These are phyloP conservation scores for Tremellales sp. DNA, from an alignment of 1,284 basidiomycete species.

Conservation along the genomic window DNA sequence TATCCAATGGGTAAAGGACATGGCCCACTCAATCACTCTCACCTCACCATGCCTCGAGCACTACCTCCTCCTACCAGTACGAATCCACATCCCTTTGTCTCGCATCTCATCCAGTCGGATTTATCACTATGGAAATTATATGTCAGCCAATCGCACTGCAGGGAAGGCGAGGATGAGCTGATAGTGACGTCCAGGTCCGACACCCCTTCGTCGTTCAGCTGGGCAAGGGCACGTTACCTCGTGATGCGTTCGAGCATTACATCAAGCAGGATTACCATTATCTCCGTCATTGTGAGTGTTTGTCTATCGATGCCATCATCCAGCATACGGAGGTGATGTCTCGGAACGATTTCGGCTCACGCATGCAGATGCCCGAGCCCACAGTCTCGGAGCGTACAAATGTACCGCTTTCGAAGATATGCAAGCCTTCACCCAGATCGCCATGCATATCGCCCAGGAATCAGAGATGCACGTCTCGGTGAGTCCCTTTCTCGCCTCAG, in stretches of 20 bases:
- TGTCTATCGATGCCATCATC: too few relatives aligned
- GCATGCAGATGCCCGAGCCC: conserved; percentile 52
- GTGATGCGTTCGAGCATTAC: conserved; percentile 72
- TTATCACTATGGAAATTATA: conserved; percentile 65
- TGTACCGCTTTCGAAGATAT: conserved; percentile 64
- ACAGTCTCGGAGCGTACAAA: conserved; percentile 69
- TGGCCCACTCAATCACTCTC: conserved; percentile 84
- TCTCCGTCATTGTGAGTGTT: conserved; percentile 46
- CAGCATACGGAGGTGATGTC: too few relatives aligned
- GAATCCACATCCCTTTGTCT: conserved; percentile 65
- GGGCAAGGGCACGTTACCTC: conserved; percentile 64
- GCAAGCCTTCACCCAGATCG: conserved; percentile 60
- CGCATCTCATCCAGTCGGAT: conserved; percentile 62
- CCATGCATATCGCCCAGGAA: conserved; percentile 65
- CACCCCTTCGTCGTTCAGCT: conserved; percentile 78
- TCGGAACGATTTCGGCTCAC: too few relatives aligned
- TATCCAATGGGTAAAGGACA: conserved; percentile 68
- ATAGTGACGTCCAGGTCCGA: conserved; percentile 50
- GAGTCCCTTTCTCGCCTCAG: conserved; percentile 3
- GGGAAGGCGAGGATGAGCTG: neutral
- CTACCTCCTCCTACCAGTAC: conserved; percentile 56
- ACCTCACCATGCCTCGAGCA: conserved; percentile 55
- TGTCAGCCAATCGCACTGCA: too few relatives aligned
- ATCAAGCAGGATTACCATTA: conserved; percentile 62
- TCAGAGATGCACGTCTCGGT: conserved; percentile 63